A percentile compares a stretch with the other conserved stretches of the same genome.
Evolutionary conservation across 495 filamentous ascomycete genomes (phyloP).

Genomic region (Penicillium longicatenatum): DNA sequence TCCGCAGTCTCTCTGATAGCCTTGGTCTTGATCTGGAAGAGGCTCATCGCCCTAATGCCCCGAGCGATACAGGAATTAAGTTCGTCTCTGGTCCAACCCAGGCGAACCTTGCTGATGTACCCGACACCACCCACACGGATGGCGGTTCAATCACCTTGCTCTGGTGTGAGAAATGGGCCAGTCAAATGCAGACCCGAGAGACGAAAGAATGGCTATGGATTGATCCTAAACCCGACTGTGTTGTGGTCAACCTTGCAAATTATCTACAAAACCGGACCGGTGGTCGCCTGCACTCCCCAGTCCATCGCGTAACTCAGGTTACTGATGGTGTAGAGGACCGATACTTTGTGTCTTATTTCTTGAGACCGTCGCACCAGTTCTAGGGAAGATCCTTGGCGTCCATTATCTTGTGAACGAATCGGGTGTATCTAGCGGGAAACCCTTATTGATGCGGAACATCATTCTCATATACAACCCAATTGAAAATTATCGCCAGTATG

Average conservation of each 20-base stretch:
- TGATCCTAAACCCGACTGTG: conserved; percentile 20
- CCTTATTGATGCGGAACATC: too few relatives aligned
- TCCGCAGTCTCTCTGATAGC: conserved; percentile 13
- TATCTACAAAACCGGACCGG: conserved; percentile 28
- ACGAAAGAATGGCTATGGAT: conserved; percentile 22
- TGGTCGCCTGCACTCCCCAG: conserved; percentile 23
- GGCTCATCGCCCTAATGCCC: conserved; percentile 10
- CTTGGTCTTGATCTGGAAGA: conserved; percentile 13
- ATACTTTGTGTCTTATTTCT: conserved; percentile 32
- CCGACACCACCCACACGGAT: conserved; percentile 21
- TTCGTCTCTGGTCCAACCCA: conserved; percentile 17
- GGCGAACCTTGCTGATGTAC: conserved; percentile 11
- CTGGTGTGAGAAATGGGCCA: conserved; percentile 25
- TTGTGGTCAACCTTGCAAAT: conserved; percentile 33
- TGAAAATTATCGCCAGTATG: too few relatives aligned
- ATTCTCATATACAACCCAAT: too few relatives aligned
- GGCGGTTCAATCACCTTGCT: conserved; percentile 23
- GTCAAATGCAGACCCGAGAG: conserved; percentile 19
- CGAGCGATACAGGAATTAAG: conserved; percentile 15
- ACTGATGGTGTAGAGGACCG: conserved; percentile 26
- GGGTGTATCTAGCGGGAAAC: too few relatives aligned
- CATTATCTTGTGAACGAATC: too few relatives aligned
- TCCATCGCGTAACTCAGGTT: conserved; percentile 33
- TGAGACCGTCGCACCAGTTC: conserved; percentile 18
- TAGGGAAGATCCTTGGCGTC: too few relatives aligned